A percentile compares a stretch with the other conserved stretches of the same genome.
Conservation (phyloP, 1,284 basidiomycete species). For the Laetiporus sulphureus region DNA sequence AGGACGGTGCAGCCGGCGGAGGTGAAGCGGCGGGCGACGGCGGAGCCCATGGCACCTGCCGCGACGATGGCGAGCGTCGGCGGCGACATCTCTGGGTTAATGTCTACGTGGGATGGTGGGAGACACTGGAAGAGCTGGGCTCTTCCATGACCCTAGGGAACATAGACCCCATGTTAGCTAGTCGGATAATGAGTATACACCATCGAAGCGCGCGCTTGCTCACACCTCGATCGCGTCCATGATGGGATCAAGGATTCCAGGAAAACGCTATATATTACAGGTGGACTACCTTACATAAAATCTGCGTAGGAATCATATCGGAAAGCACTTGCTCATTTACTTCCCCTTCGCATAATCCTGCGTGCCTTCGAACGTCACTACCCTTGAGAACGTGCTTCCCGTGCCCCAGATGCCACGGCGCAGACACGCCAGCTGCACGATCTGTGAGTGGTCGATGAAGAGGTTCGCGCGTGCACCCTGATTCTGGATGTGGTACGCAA, state of each 20-base stretch:
- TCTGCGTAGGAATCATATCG: too few species aligned
- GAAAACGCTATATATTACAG: too few species aligned
- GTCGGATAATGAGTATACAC: too few species aligned
- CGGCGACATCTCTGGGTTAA: slow-evolving; percentile 8
- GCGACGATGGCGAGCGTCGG: slow-evolving; percentile 37
- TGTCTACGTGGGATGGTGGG: too few species aligned
- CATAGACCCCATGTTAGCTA: too few species aligned
- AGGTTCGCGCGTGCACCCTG: slow-evolving; percentile 38
- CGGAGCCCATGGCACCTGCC: slow-evolving; percentile 38
- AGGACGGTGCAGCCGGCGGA: slow-evolving; percentile 40
- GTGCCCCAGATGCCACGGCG: slow-evolving; percentile 42
- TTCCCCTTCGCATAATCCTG: background rate
- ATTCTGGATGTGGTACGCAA: slow-evolving; percentile 37
- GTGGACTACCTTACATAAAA: too few species aligned
- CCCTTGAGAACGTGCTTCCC: slow-evolving; percentile 32
- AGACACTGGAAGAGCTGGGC: too few species aligned
- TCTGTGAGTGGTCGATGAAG: slow-evolving; percentile 41
- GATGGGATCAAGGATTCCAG: too few species aligned
- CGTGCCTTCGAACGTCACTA: slow-evolving; percentile 29
- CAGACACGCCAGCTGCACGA: slow-evolving; percentile 40
- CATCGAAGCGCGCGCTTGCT: too few species aligned
- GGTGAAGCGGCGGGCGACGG: slow-evolving; percentile 35
- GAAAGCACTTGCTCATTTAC: too few species aligned
- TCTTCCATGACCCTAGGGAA: too few species aligned
- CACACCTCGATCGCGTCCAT: too few species aligned